Conservation (phyloP, 768 basidiomycete species). For the Austroboletus festivus region DNA sequence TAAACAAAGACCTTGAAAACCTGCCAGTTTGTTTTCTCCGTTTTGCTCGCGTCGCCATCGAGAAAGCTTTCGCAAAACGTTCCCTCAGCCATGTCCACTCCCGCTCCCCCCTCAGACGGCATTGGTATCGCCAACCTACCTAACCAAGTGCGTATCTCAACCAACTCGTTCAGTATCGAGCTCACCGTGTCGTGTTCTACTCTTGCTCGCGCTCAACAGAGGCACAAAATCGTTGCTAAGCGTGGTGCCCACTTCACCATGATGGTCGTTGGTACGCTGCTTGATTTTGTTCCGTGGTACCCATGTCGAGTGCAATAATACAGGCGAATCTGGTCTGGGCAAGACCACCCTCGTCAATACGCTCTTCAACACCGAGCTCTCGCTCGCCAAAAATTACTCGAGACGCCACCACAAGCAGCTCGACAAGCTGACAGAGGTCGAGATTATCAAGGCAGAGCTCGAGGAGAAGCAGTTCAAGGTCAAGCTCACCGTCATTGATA, state of each 20-base stretch:
- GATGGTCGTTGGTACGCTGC: constrained; percentile 87
- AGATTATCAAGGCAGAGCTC: constrained; percentile 98
- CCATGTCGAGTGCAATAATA: neutral
- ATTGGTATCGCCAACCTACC: constrained; percentile 97
- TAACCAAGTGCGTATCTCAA: constrained; percentile 72
- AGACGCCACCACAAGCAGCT: constrained; percentile 92
- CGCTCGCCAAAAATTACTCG: constrained; percentile 84
- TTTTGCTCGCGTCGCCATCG: constrained; percentile 18
- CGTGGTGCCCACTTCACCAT: constrained; percentile 96
- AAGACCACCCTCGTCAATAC: constrained; percentile 99
- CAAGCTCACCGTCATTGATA: constrained; percentile 98
- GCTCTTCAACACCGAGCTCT: constrained; percentile 96
- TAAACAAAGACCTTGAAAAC: constrained; percentile 28
- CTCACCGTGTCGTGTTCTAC: neutral
- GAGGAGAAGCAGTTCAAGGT: constrained; percentile 99
- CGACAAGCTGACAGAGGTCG: constrained; percentile 97
- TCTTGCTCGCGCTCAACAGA: constrained; percentile 46
- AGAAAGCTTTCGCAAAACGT: constrained; percentile 15
- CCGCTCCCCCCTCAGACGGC: constrained; percentile 54
- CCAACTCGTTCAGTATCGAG: neutral
- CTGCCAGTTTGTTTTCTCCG: constrained; percentile 14
- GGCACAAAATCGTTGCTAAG: constrained; percentile 99
- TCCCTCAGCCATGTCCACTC: constrained; percentile 25
- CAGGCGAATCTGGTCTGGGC: constrained; percentile 95
- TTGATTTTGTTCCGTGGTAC: neutral